phyloP scores from a whole-genome alignment of 2,329 filamentous ascomycete species.

The Tympanopsis confertula region DNA sequence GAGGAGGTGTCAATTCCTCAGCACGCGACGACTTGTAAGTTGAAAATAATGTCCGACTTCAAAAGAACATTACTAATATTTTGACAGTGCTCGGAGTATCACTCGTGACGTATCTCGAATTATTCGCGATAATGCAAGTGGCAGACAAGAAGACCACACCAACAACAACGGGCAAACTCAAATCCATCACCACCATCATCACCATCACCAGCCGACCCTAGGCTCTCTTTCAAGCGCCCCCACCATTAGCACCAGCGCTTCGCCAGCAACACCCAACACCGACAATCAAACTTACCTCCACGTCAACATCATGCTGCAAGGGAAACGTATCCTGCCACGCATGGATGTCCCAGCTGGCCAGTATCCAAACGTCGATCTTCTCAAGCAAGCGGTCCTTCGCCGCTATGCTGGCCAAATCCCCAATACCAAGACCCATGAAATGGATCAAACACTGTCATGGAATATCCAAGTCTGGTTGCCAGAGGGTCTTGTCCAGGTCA shows the following conservation, averaged over 20 bases:
- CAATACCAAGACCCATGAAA: too few relatives aligned
- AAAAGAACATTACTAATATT: constrained; percentile 8
- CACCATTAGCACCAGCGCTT: not conserved
- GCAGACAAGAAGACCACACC: not conserved
- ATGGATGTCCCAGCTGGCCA: constrained; percentile 20
- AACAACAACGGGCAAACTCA: not conserved
- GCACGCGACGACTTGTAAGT: constrained; percentile 27
- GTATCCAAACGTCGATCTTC: constrained; percentile 17
- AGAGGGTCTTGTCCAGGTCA: constrained; percentile 22
- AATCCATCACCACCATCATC: not conserved
- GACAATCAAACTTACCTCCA: constrained; percentile 8
- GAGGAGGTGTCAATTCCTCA: constrained; percentile 13
- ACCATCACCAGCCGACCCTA: too few relatives aligned
- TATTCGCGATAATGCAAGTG: constrained; percentile 17
- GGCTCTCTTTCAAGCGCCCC: too few relatives aligned
- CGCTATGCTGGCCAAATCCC: constrained; percentile 16
- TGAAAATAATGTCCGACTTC: not conserved
- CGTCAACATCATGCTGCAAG: constrained; percentile 21
- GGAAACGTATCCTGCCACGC: constrained; percentile 23
- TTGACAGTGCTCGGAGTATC: constrained; percentile 23
- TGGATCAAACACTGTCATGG: not conserved
- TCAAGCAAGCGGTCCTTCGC: constrained; percentile 17
- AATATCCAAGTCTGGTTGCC: constrained; percentile 16
- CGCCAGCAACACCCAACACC: not conserved
- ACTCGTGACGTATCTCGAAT: constrained; percentile 25